phyloP scores from a whole-genome alignment of 495 filamentous ascomycete genomes.

The Lophium mytilinum region DNA sequence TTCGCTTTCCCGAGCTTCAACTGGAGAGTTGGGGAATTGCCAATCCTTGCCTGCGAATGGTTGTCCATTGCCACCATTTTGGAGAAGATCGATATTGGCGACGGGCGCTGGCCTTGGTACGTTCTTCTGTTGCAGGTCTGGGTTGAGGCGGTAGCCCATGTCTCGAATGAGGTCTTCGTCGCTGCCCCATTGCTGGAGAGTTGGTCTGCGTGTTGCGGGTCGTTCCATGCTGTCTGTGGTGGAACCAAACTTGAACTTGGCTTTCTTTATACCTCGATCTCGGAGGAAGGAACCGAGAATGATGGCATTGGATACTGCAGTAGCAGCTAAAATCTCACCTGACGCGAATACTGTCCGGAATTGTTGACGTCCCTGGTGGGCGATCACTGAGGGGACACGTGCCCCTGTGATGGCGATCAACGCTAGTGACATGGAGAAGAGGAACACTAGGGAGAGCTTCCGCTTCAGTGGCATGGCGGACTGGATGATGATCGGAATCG shows the following conservation, averaged over 20 bases:
- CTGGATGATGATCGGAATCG: conserved; percentile 73
- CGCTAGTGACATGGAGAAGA: conserved; percentile 75
- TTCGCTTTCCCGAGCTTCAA: conserved; percentile 13
- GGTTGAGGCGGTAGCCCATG: conserved; percentile 30
- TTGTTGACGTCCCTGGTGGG: conserved; percentile 31
- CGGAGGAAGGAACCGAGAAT: conserved; percentile 37
- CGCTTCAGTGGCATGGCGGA: conserved; percentile 60
- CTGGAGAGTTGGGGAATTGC: conserved; percentile 5
- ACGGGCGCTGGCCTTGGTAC: conserved; percentile 24
- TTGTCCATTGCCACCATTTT: background rate
- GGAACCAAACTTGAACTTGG: conserved; percentile 30
- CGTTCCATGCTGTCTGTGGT: conserved; percentile 33
- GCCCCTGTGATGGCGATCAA: conserved; percentile 50
- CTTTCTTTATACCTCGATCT: conserved; percentile 36
- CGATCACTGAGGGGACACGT: conserved; percentile 33
- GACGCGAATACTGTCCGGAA: conserved; percentile 36
- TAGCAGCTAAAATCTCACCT: conserved; percentile 35
- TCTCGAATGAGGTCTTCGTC: conserved; percentile 35
- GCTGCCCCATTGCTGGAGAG: conserved; percentile 29
- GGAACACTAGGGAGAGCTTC: conserved; percentile 47
- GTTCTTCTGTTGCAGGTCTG: conserved; percentile 23
- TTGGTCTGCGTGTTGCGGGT: conserved; percentile 27
- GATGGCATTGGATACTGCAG: conserved; percentile 35
- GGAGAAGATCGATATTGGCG: conserved; percentile 17
- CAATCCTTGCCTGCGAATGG: conserved; percentile 12